These are phyloP conservation scores for Orychophragmus violaceus DNA, from an alignment of 345 rosid genomes.

Conservation along the genomic window DNA sequence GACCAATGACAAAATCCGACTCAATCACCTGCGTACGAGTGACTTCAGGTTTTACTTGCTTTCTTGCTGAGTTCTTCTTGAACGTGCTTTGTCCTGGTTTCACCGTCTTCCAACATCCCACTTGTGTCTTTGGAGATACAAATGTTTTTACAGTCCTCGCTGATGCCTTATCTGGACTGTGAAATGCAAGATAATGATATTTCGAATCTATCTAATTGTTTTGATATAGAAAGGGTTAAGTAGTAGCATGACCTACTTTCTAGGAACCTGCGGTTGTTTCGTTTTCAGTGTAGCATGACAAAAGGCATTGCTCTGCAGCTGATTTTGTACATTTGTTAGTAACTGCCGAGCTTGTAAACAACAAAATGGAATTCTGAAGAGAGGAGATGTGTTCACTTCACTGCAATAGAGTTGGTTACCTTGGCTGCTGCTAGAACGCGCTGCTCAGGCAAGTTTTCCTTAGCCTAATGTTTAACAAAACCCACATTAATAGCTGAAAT, in stretches of 20 bases:
- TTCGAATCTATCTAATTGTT: not conserved
- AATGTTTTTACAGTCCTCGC: conserved; percentile 23
- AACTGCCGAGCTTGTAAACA: not conserved
- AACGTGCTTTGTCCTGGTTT: conserved; percentile 30
- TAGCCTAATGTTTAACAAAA: conserved; percentile 19
- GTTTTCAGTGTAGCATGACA: conserved; percentile 19
- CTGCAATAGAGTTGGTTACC: conserved; percentile 16
- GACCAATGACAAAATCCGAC: not conserved
- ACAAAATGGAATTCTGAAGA: not conserved
- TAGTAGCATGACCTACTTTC: conserved; percentile 40
- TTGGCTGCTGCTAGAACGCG: conserved; percentile 5
- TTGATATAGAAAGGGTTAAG: not conserved
- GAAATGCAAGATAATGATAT: conserved; percentile 12
- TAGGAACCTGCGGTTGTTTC: conserved; percentile 33
- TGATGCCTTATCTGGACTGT: conserved; percentile 40
- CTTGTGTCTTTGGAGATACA: conserved; percentile 39
- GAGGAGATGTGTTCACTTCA: conserved; percentile 2
- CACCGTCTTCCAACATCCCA: conserved; percentile 60
- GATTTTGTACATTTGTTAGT: not conserved
- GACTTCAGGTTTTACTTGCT: conserved; percentile 31
- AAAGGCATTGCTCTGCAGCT: conserved; percentile 41
- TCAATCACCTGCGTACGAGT: conserved; percentile 35
- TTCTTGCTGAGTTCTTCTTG: conserved; percentile 16
- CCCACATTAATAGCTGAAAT: conserved; percentile 7
- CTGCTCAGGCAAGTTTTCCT: conserved; percentile 13